A percentile compares a stretch with the other conserved stretches of the same genome.
Evolutionary conservation across 2,329 filamentous ascomycete genomes (phyloP).

Genomic region (Lithohypha guttulata): DNA sequence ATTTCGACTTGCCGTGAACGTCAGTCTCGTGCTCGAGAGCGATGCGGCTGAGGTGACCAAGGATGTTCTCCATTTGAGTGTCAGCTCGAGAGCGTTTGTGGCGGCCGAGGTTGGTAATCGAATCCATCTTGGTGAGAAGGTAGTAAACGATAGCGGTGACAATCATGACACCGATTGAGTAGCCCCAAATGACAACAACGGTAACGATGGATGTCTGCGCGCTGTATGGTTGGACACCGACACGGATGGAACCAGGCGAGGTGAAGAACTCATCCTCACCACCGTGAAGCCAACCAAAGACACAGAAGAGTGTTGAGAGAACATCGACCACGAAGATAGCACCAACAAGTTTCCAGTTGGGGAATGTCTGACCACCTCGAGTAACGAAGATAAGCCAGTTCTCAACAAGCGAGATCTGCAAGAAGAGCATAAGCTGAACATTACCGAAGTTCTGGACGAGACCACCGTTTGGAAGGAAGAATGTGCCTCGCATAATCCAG

Average conservation of each 20-base stretch:
- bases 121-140: slow-evolving; percentile 36
- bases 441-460: slow-evolving; percentile 65
- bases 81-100: slow-evolving; percentile 41
- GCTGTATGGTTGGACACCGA: slow-evolving; percentile 18
- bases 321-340: slow-evolving; percentile 64
- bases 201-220: slow-evolving; percentile 38
- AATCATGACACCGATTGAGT: slow-evolving; percentile 43
- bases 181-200: slow-evolving; percentile 42
- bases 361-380: slow-evolving; percentile 65
- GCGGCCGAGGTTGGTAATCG: slow-evolving; percentile 42
- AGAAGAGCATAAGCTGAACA: slow-evolving; percentile 71
- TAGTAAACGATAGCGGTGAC: slow-evolving; percentile 44
- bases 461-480: slow-evolving; percentile 60
- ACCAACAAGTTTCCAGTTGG: slow-evolving; percentile 61
- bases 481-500: slow-evolving; percentile 61
- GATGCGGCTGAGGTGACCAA: slow-evolving; percentile 42
- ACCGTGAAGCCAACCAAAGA: slow-evolving; percentile 61
- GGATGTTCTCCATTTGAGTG: slow-evolving; percentile 45
- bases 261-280: slow-evolving; percentile 34
- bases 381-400: slow-evolving; percentile 98
- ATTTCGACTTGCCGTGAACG: slow-evolving; percentile 35
- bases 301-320: slow-evolving; percentile 60
- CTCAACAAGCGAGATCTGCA: slow-evolving; percentile 82
- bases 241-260: slow-evolving; percentile 17
- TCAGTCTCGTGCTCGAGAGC: slow-evolving; percentile 41